phyloP scores from a whole-genome alignment of 208 protist genomes.

The Trypanosoma platydactyli region DNA sequence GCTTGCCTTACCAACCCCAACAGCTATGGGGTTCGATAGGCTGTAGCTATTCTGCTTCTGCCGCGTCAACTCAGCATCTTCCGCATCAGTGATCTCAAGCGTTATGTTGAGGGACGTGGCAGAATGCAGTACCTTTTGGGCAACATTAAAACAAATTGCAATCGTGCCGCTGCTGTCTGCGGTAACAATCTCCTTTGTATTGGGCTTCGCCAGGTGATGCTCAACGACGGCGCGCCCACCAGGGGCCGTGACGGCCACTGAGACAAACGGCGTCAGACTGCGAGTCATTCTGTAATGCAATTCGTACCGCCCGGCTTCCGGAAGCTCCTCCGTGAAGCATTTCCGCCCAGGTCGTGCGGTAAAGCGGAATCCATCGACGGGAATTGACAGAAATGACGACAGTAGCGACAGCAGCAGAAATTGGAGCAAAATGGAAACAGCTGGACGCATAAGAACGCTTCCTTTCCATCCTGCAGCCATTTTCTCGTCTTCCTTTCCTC shows the following conservation, averaged over 20 bases:
- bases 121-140: constrained; percentile 33
- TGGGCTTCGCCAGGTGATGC: constrained; percentile 46
- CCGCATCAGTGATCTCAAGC: constrained; percentile 62
- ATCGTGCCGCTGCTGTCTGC: constrained; percentile 38
- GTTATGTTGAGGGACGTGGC: constrained; percentile 61
- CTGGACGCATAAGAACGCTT: background rate
- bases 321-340: constrained; percentile 65
- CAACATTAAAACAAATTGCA: constrained; percentile 72
- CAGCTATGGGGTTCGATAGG: constrained; percentile 54
- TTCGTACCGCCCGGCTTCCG: constrained; percentile 58
- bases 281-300: constrained; percentile 72
- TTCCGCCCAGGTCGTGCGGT: constrained; percentile 54
- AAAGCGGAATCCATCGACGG: constrained; percentile 56
- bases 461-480: background rate
- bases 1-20: constrained; percentile 55
- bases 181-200: constrained; percentile 53
- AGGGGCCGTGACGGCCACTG: constrained; percentile 53
- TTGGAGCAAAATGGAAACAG: background rate
- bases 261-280: constrained; percentile 63
- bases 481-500: background rate
- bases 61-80: constrained; percentile 69
- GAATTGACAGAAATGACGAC: background rate
- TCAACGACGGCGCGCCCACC: constrained; percentile 51
- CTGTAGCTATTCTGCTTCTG: constrained; percentile 70
- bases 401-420: constrained; percentile 4